Evolutionary conservation across 2,329 filamentous ascomycete species (phyloP), one percentile per base, ranked within the genome.

Genomic region (Achaetomium macrosporum): DNA sequence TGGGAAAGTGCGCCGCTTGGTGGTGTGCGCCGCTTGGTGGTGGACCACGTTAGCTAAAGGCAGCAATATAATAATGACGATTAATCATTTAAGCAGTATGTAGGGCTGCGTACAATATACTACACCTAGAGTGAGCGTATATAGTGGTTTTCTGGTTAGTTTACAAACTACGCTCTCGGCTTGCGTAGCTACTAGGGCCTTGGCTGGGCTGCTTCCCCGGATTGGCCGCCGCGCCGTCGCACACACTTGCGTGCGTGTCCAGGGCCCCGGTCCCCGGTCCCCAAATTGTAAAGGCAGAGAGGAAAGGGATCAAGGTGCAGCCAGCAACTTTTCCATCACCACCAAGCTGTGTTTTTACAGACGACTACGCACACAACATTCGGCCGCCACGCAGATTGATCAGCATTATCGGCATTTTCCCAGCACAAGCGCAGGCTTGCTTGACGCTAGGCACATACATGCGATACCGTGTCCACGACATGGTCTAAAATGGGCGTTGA

Each of bases 401-500:
- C 29, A 16, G 11, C 9, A 42, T 11, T 6, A 17, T 20, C 25
- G 20, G 29, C 20, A n/a, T 25, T 17, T 29, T 17, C 12, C 2
- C 12, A 25, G 25, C 16, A 42, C 33, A 42, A 35, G 16, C 37
- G 25, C 47, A 36, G 37, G 19, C 19, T 29, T 20, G 15, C 17
- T 19, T 17, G 25, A 11, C n/a, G 10, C 44, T 8, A 15, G 13
- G 11, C 10, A 35, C 11, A 11, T 35, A 15, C 10, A 6, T 35
- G 13, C 13, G 30, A 8, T 31, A 16, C 29, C 41, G 41, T 50
- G 17, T 36, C 31, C 37, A 30, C 31, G 45, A 48, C 41, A 55
- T 57, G 55, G 36, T 57, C 51, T 44, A 60, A 57, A 43, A 62
- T 61, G 60, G 55, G 57, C 53, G 50, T 57, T 56, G 54, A 46